Percentiles rank a stretch among this genome's conserved stretches.
phyloP scores from a whole-genome alignment of 164 flowering plant genomes.

The Buxus sempervirens region DNA sequence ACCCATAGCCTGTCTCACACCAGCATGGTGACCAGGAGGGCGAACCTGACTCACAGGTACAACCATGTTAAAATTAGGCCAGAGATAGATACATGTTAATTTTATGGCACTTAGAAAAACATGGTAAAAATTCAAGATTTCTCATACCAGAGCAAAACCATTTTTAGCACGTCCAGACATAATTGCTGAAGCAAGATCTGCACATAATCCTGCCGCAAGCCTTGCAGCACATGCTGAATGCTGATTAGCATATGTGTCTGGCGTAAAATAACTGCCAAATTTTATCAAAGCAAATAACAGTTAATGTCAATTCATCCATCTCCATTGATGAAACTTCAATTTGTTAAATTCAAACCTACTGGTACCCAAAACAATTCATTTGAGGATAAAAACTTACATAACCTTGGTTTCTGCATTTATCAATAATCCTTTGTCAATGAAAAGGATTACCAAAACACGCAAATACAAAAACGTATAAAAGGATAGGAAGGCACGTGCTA shows the following conservation, averaged over 20 bases:
- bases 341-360: neutral
- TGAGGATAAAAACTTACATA: neutral
- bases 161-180: constrained; percentile 71
- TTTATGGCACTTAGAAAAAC: neutral
- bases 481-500: neutral
- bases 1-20: constrained; percentile 86
- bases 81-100: neutral
- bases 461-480: no score
- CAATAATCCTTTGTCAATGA: no score
- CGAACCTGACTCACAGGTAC: constrained; percentile 57
- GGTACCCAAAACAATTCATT: neutral
- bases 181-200: constrained; percentile 79
- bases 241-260: constrained; percentile 96
- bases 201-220: constrained; percentile 96
- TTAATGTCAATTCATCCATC: neutral
- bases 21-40: constrained; percentile 99
- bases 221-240: constrained; percentile 92
- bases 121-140: neutral
- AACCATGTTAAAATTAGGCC: constrained; percentile 7
- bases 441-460: no score
- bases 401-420: neutral
- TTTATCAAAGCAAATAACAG: constrained; percentile 2
- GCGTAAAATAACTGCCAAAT: constrained; percentile 82
- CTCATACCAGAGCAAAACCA: constrained; percentile 93
- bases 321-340: neutral